Percentiles rank a stretch among this genome's conserved stretches.
These are phyloP conservation scores for Xylaria sp. DNA, from an alignment of 2,329 filamentous ascomycete species.

Conservation along the genomic window DNA sequence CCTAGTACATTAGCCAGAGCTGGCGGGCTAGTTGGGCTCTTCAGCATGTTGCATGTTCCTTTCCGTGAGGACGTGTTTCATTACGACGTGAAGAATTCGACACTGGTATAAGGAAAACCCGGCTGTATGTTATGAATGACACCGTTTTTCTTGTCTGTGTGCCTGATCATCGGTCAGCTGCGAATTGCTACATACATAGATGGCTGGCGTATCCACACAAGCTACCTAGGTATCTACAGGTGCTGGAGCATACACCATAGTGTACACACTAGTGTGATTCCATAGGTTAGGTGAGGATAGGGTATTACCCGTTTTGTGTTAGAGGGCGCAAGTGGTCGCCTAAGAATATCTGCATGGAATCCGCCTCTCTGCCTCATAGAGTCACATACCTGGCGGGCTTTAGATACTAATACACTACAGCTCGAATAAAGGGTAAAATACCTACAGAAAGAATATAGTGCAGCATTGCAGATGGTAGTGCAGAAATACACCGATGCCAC, in stretches of 20 bases:
- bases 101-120: neutral
- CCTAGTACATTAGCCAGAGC: neutral
- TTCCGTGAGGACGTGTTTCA: slow-evolving; percentile 6
- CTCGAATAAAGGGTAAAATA: slow-evolving; percentile 25
- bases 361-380: slow-evolving; percentile 3
- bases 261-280: neutral
- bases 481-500: slow-evolving; percentile 14
- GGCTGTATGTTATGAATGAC: neutral
- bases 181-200: neutral
- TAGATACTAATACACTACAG: neutral
- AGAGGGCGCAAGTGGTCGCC: neutral
- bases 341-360: neutral
- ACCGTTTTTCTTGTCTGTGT: slow-evolving; percentile 1
- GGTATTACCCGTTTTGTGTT: slow-evolving; percentile 17
- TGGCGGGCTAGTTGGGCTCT: slow-evolving; percentile 6
- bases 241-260: neutral
- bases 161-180: slow-evolving; percentile 10
- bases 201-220: slow-evolving; percentile 31
- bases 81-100: neutral
- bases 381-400: neutral
- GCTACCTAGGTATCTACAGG: slow-evolving; percentile 21
- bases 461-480: neutral
- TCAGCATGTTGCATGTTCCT: slow-evolving; percentile 6
- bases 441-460: neutral
- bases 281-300: neutral